These are phyloP conservation scores for Penicillium samsonianum DNA, from an alignment of 495 filamentous ascomycete species.

Conservation along the genomic window DNA sequence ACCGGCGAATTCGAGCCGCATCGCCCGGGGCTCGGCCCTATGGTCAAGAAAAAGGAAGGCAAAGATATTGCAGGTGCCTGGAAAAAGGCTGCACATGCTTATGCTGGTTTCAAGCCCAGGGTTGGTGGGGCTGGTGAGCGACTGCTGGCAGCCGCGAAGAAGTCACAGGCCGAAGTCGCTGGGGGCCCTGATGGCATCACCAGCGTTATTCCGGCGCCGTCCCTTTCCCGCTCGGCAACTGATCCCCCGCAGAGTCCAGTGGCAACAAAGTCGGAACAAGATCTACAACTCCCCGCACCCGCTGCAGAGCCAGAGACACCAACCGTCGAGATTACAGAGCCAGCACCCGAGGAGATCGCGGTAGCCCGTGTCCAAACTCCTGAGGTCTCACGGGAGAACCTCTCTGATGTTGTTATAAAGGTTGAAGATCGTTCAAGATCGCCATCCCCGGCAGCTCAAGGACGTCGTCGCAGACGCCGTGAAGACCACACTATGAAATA, in stretches of 20 bases:
- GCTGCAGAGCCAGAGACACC: constrained; percentile 29
- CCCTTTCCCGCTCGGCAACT: constrained; percentile 35
- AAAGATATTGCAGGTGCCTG: constrained; percentile 75
- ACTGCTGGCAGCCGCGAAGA: constrained; percentile 54
- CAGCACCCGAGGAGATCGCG: constrained; percentile 26
- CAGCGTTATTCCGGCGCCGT: constrained; percentile 78
- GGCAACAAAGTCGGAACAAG: constrained; percentile 23
- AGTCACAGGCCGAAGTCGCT: constrained; percentile 54
- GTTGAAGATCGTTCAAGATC: constrained; percentile 36
- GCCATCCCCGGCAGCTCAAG: constrained; percentile 43
- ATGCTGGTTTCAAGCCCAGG: constrained; percentile 80
- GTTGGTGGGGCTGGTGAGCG: constrained; percentile 79
- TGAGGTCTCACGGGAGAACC: constrained; percentile 40
- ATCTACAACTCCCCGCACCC: neutral
- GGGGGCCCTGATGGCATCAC: constrained; percentile 86
- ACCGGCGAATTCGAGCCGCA: constrained; percentile 42
- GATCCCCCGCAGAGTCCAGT: constrained; percentile 29
- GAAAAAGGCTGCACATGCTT: constrained; percentile 80
- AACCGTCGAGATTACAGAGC: constrained; percentile 45
- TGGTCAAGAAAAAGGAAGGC: constrained; percentile 78
- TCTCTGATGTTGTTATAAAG: constrained; percentile 22
- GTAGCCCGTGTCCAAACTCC: constrained; percentile 33
- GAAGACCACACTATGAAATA: constrained; percentile 78
- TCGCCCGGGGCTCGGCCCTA: constrained; percentile 82
- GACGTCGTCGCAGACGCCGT: constrained; percentile 60